Evolutionary conservation across 2,329 filamentous ascomycete species (phyloP).

Genomic region (Gyromitra esculenta): DNA sequence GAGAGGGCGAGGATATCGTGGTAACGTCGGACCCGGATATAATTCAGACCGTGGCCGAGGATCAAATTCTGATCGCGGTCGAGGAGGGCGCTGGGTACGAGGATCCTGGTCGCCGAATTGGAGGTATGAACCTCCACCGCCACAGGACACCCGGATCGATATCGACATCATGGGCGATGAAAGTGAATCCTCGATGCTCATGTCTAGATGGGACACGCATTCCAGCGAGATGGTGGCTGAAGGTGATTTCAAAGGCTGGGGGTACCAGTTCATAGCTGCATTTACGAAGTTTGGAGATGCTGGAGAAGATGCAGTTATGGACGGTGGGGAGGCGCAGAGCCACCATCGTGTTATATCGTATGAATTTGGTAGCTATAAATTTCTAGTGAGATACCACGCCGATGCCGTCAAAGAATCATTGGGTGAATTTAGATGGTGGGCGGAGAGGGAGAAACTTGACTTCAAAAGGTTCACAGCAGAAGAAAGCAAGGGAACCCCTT

Average conservation of each 20-base stretch:
- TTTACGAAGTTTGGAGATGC: conserved; percentile 44
- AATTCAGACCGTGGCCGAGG: not conserved
- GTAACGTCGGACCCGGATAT: not conserved
- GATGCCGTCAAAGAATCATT: conserved; percentile 41
- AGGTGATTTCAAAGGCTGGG: conserved; percentile 36
- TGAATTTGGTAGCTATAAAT: conserved; percentile 37
- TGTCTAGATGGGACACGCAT: conserved; percentile 45
- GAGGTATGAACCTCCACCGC: not conserved
- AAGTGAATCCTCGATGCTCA: conserved; percentile 25
- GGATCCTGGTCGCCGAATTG: conserved; percentile 19
- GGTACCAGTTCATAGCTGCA: conserved; percentile 36
- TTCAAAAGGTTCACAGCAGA: not conserved
- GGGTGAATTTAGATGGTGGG: conserved; percentile 43
- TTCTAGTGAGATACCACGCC: conserved; percentile 42
- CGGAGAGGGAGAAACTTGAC: conserved; percentile 19
- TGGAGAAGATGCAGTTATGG: conserved; percentile 39
- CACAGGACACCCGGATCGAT: conserved; percentile 40
- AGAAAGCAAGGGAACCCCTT: not conserved
- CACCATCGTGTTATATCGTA: conserved; percentile 45
- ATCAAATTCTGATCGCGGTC: not conserved
- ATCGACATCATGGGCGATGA: conserved; percentile 35
- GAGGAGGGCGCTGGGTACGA: conserved; percentile 16
- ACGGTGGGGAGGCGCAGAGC: conserved; percentile 40
- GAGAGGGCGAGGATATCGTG: conserved; percentile 6
- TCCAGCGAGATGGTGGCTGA: conserved; percentile 24